Percentiles rank a stretch among this genome's conserved stretches.
phyloP scores from a whole-genome alignment of 2,329 filamentous ascomycete species.

The Sporothrix variecibatus region DNA sequence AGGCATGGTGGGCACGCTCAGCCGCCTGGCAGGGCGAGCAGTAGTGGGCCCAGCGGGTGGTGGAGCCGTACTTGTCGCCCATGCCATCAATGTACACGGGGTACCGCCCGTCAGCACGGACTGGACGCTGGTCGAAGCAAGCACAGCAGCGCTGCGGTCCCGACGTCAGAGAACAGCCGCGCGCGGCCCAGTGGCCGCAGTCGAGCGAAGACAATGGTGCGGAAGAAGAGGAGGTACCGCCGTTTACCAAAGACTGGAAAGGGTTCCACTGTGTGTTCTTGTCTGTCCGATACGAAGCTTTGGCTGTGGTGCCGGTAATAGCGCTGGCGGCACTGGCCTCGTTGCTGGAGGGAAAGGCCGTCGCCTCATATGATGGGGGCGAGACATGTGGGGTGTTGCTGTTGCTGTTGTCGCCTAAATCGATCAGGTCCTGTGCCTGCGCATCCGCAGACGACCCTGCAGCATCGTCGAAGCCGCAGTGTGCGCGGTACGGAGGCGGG shows the following conservation, averaged over 20 bases:
- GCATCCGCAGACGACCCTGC: not conserved
- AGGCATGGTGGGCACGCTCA: not conserved
- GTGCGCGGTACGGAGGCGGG: conserved; percentile 5
- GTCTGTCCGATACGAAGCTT: not conserved
- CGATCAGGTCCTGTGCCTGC: not conserved
- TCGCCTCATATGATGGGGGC: conserved; percentile 18
- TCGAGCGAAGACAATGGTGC: not conserved
- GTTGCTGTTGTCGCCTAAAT: not conserved
- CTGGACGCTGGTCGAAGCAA: conserved; percentile 20
- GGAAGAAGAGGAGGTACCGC: not conserved
- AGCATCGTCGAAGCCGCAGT: not conserved
- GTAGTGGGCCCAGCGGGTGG: conserved; percentile 24
- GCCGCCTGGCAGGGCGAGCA: conserved; percentile 19
- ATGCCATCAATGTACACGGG: conserved; percentile 22
- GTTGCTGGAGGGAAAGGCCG: not conserved
- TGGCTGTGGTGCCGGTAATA: too few species aligned
- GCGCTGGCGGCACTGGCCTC: too few species aligned
- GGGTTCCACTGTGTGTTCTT: not conserved
- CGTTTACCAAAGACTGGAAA: not conserved
- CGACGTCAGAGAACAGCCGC: conserved; percentile 20
- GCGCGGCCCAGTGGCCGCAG: conserved; percentile 22
- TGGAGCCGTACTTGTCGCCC: not conserved
- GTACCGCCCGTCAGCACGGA: conserved; percentile 20
- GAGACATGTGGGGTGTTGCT: not conserved
- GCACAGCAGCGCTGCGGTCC: conserved; percentile 23